Evolutionary conservation across 768 basidiomycete genomes (phyloP).

Genomic region (Mycena chlorophos): DNA sequence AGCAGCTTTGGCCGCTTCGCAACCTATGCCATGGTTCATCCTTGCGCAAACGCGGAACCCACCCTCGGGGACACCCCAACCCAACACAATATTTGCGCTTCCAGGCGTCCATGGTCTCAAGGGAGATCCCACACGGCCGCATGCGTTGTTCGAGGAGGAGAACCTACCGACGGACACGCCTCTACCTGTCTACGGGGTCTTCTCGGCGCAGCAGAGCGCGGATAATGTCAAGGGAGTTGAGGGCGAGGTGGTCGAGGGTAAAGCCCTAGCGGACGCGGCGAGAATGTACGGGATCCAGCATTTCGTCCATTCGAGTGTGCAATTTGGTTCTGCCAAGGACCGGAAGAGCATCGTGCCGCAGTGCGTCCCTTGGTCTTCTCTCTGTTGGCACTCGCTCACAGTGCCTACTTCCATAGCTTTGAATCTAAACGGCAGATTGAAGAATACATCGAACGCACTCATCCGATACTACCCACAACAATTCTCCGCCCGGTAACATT

Average conservation of each 20-base stretch:
- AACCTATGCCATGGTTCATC: conserved; percentile 11
- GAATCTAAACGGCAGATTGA: conserved; percentile 15
- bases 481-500: conserved; percentile 18
- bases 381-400: background rate
- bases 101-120: conserved; percentile 12
- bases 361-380: background rate
- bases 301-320: conserved; percentile 16
- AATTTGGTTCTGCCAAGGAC: conserved; percentile 2
- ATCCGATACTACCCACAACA: conserved; percentile 8
- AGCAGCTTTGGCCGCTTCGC: background rate
- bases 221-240: conserved; percentile 14
- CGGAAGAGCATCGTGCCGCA: conserved; percentile 13
- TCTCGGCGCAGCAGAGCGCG: conserved; percentile 18
- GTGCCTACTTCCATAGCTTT: conserved; percentile 1
- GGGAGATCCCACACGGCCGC: conserved; percentile 6
- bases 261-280: conserved; percentile 15
- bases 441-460: conserved; percentile 2
- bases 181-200: conserved; percentile 12
- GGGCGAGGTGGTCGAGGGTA: conserved; percentile 8
- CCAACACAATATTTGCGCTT: conserved; percentile 9
- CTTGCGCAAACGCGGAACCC: conserved; percentile 17
- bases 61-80: conserved; percentile 1
- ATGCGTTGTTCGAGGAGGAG: conserved; percentile 10
- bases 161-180: background rate
- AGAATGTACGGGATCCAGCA: conserved; percentile 17